Evolutionary conservation across 768 basidiomycete genomes (phyloP).

Genomic region (Tricholoma furcatifolium): DNA sequence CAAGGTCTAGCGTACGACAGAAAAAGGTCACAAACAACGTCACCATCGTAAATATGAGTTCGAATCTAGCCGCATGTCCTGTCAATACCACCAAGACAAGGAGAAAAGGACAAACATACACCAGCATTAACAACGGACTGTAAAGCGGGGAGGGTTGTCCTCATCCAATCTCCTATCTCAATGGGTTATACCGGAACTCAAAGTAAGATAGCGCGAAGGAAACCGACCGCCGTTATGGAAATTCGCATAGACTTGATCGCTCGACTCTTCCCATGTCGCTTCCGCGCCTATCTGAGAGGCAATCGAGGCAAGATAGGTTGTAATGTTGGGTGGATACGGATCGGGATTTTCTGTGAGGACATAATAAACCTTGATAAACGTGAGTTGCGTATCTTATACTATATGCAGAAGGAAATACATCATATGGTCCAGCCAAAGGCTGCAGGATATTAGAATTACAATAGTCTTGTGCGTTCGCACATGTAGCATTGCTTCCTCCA

Average conservation of each 20-base stretch:
- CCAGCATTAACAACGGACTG: slow-evolving; percentile 59
- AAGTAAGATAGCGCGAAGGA: no score
- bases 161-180: slow-evolving; percentile 56
- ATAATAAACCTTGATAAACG: slow-evolving; percentile 41
- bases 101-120: slow-evolving; percentile 24
- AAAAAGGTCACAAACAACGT: slow-evolving; percentile 39
- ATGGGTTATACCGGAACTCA: not conserved
- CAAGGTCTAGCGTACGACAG: not conserved
- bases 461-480: slow-evolving; percentile 53
- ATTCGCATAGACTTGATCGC: slow-evolving; percentile 41
- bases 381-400: not conserved
- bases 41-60: slow-evolving; percentile 54
- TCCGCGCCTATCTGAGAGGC: slow-evolving; percentile 43
- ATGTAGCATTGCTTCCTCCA: slow-evolving; percentile 43
- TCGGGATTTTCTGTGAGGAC: slow-evolving; percentile 43
- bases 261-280: slow-evolving; percentile 40
- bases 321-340: slow-evolving; percentile 47
- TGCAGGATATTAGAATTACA: slow-evolving; percentile 57
- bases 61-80: slow-evolving; percentile 26
- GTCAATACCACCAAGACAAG: not conserved
- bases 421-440: slow-evolving; percentile 52
- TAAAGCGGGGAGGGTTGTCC: slow-evolving; percentile 41
- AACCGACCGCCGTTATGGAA: slow-evolving; percentile 44
- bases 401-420: slow-evolving; percentile 29
- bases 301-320: slow-evolving; percentile 27